Evolutionary conservation across 164 flowering plant species (phyloP).

Genomic region (Berberis vulgaris): DNA sequence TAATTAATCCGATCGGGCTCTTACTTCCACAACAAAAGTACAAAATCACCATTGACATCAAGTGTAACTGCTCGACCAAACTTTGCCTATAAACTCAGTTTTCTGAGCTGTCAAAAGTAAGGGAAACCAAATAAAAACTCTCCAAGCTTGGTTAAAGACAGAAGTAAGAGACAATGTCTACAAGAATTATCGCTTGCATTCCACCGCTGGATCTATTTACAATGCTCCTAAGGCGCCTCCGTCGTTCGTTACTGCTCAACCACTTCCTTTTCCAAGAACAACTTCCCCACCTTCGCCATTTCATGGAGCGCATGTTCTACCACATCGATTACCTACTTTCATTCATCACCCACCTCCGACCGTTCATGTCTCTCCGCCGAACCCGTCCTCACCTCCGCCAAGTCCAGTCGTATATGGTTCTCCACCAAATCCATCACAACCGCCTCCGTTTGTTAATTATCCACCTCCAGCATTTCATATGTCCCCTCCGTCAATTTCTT

Average conservation of each 20-base stretch:
- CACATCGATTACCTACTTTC: conserved; percentile 7
- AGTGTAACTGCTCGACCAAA: background rate
- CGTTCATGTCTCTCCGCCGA: background rate
- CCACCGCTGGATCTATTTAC: background rate
- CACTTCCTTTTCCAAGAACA: background rate
- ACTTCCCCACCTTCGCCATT: conserved; percentile 7
- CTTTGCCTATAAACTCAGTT: background rate
- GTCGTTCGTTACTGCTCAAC: conserved; percentile 3
- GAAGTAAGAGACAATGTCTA: background rate
- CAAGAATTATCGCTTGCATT: background rate
- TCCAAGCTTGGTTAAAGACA: background rate
- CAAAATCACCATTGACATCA: conserved; percentile 2
- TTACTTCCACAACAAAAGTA: background rate
- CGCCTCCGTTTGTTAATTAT: conserved; percentile 4
- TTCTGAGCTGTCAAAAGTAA: background rate
- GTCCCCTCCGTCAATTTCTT: background rate
- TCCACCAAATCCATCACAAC: conserved; percentile 7
- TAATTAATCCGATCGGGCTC: background rate
- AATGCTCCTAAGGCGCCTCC: conserved; percentile 5
- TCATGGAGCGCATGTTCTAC: conserved; percentile 1
- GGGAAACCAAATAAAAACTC: background rate
- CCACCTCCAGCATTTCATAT: conserved; percentile 7
- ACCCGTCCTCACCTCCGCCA: background rate
- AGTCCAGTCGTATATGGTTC: background rate
- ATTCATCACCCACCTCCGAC: conserved; percentile 3